Base-by-base conservation (phyloP, 495 filamentous ascomycete species). In the Aspergillus steynii region DNA sequence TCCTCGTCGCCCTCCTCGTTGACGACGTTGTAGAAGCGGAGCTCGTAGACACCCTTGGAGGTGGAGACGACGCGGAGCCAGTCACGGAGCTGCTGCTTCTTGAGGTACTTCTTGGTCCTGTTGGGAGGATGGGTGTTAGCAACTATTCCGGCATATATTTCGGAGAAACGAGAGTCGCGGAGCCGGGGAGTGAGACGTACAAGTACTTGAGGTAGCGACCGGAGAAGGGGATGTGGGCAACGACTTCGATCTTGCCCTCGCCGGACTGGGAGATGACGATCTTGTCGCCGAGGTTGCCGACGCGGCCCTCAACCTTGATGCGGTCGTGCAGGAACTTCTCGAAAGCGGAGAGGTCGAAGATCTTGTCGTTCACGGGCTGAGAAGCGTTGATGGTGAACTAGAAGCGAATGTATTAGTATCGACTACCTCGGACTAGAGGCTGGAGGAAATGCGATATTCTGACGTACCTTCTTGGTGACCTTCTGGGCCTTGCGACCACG, bases 91-190 rank as follows among this genome's bases (percentile, higher is more conserved):
- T 97, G 93, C 86, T 96, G 92, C 89, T 99, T 99, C 91, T 99
- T 99, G 79, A 99, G 90, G 89, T 96, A 99, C 85, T 98, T 99
- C 91, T 99, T 99, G 77, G 95, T 99, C 78, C 93, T 97, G 67
- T 60, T 46, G 50, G 52, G 58, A 46, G 4, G 9, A 1, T 42
- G 37, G 37, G 31, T 1, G 37, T 42, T 42, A 42, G 37, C 37
- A 42, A 42, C 9, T 20, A 20, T 20, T 20, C 20, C 20, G 20
- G 20, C 20, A 20, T 20, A 20, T 20, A 20, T 20, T 20, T 20
- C 20, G 20, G 20, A 20, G 20, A 20, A 42, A 42, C 14, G 37
- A 42, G 3, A 14, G 31, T 5, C 31, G 31, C 31, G 5, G 9
- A 34, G 31, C 31, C 31, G 14, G 1, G 28, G 5, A 49, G 3